Conservation (phyloP, 768 basidiomycete species). For the Pholiota molesta region DNA sequence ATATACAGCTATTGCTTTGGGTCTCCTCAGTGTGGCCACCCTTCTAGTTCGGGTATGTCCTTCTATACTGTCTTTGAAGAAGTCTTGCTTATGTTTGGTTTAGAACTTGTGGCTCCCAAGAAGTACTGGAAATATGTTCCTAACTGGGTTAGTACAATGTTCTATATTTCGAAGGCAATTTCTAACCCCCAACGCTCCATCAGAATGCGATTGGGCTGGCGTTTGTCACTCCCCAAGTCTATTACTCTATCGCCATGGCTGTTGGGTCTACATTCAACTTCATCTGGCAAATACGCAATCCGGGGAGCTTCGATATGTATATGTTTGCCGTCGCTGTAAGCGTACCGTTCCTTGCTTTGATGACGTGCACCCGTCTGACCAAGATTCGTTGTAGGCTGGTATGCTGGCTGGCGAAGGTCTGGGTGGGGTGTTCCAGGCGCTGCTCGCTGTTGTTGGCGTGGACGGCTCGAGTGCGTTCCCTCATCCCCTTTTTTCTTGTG, state of each 20-base stretch:
- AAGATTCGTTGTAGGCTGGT: slow-evolving; percentile 36
- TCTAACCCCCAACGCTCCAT: too few relatives aligned
- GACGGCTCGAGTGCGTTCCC: slow-evolving; percentile 46
- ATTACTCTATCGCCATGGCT: slow-evolving; percentile 56
- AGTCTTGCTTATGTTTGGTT: background rate
- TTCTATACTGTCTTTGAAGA: background rate
- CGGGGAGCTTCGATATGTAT: slow-evolving; percentile 53
- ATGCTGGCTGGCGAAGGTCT: slow-evolving; percentile 63
- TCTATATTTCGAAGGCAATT: background rate
- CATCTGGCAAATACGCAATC: slow-evolving; percentile 50
- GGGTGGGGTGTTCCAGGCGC: slow-evolving; percentile 60
- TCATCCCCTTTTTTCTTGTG: background rate
- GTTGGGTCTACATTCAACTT: slow-evolving; percentile 49
- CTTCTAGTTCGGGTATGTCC: slow-evolving; percentile 42
- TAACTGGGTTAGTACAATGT: slow-evolving; percentile 44
- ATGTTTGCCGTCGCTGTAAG: slow-evolving; percentile 56
- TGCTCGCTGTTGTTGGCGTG: slow-evolving; percentile 55
- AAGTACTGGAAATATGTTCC: slow-evolving; percentile 53
- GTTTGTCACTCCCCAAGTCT: slow-evolving; percentile 55
- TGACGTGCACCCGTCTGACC: background rate
- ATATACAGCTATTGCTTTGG: slow-evolving; percentile 58
- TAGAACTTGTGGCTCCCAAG: slow-evolving; percentile 47
- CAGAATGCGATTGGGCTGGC: slow-evolving; percentile 54
- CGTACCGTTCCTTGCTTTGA: slow-evolving; percentile 1
- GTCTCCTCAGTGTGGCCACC: slow-evolving; percentile 44